Evolutionary conservation across 768 basidiomycete species (phyloP), one percentile per base, ranked within the genome.

Genomic region (Hebeloma cylindrosporum): DNA sequence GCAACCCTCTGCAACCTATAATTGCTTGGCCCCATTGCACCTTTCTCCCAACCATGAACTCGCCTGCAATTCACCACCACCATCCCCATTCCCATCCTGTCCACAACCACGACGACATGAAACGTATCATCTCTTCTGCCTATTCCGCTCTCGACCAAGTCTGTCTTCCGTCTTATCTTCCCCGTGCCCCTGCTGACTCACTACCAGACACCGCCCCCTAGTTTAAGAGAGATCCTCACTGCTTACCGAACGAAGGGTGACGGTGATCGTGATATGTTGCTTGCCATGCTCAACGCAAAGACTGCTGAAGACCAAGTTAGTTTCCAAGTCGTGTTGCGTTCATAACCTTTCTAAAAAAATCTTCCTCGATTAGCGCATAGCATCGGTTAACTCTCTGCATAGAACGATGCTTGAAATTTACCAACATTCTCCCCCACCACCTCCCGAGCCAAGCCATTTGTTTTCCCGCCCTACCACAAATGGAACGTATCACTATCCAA

Each of bases 221-320:
- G 71, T 49, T 73, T 96, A 32, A 79, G 87, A 36, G 91, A 93
- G 56, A 93, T 96, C 31, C 80, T 96, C 18, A 76, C 78, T 28
- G 92, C 93, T 6, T 96, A 94, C 71, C 76, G 79, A 45, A 67
- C 81, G 28, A 88, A 84, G 58, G 93, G 93, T 48, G 89, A 93
- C 49, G 93, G 91, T 31, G 93, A 96, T 73, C 77, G 93, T 17
- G 91, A 94, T 40, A 86, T 94, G 81, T 74, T 96, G 16, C 75
- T 95, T 26, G 80, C 90, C 53, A 88, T 96, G 78, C 73, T 96
- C 38, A 91, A 87, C 48, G 92, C 93, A 59, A 96, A 96, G 72
- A 79, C 83, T 34, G 85, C 93, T 9, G 93, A 96, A 63, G 93
- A 96, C 61, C 88, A 95, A 79, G 91, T 90, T 52, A 30, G 79